Evolutionary conservation across 1,284 basidiomycete species (phyloP).

Genomic region (Somion occarium): DNA sequence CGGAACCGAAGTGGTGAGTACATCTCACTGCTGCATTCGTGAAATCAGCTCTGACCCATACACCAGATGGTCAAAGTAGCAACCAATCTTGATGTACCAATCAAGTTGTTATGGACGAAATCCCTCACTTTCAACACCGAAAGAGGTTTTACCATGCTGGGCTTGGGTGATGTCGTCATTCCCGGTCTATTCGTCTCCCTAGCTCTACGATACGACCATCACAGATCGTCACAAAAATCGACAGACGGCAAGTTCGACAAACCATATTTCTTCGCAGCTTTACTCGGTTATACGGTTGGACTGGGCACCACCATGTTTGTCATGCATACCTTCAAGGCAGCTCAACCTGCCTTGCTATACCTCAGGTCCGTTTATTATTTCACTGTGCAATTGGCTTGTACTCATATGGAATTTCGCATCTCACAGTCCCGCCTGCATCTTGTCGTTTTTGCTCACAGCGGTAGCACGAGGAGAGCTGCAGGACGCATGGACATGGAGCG

Average conservation of each 20-base stretch:
- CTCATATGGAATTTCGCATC: constrained; percentile 1
- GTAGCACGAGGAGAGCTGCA: constrained; percentile 50
- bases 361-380: constrained; percentile 57
- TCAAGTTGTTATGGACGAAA: constrained; percentile 87
- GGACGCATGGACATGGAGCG: constrained; percentile 63
- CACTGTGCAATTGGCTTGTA: background rate
- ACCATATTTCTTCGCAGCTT: constrained; percentile 75
- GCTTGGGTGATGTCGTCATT: constrained; percentile 87
- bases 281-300: constrained; percentile 78
- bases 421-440: constrained; percentile 61
- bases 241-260: constrained; percentile 44
- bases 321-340: constrained; percentile 79
- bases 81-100: constrained; percentile 89
- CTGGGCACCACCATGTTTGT: constrained; percentile 79
- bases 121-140: constrained; percentile 51
- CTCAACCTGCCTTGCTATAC: constrained; percentile 93
- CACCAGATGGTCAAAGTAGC: constrained; percentile 91
- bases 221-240: constrained; percentile 31
- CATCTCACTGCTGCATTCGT: background rate
- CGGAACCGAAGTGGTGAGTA: constrained; percentile 73
- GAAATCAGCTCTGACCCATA: background rate
- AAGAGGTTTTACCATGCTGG: constrained; percentile 85
- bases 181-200: constrained; percentile 90
- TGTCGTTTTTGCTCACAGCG: constrained; percentile 54
- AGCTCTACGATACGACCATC: constrained; percentile 84